These are phyloP conservation scores for Penicillium taxi DNA, from an alignment of 495 filamentous ascomycete genomes.

Conservation along the genomic window DNA sequence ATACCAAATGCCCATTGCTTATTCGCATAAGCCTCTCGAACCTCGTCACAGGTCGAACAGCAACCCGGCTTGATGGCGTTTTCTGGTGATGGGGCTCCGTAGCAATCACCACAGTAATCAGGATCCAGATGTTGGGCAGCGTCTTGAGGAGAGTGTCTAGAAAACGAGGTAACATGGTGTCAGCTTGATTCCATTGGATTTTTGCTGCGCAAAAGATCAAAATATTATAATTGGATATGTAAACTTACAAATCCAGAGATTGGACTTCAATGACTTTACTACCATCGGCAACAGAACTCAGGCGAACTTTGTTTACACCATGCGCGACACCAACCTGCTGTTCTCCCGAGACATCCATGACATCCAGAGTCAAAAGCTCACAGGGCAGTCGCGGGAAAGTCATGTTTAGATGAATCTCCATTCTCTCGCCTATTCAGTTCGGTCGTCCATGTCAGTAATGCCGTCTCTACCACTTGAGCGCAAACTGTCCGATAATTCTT, in stretches of 20 bases:
- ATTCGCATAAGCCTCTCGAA: conserved; percentile 83
- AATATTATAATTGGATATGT: background rate
- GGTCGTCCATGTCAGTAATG: conserved; percentile 1
- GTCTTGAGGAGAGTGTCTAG: conserved; percentile 57
- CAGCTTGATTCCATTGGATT: no score
- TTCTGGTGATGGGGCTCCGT: conserved; percentile 66
- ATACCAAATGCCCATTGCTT: conserved; percentile 88
- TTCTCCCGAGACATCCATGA: conserved; percentile 98
- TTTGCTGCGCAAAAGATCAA: conserved; percentile 4
- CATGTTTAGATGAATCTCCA: conserved; percentile 98
- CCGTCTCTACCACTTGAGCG: no score
- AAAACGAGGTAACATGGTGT: background rate
- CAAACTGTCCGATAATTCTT: conserved; percentile 13
- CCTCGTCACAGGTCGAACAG: conserved; percentile 96
- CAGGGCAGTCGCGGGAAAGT: conserved; percentile 91
- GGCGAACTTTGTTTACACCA: conserved; percentile 80
- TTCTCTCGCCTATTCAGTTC: conserved; percentile 66
- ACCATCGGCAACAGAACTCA: conserved; percentile 64
- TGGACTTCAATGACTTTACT: conserved; percentile 69
- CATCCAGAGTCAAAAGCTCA: conserved; percentile 90
- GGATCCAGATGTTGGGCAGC: conserved; percentile 78
- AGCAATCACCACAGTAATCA: conserved; percentile 88
- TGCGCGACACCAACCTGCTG: conserved; percentile 89
- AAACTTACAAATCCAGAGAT: conserved; percentile 61
- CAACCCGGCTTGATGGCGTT: conserved; percentile 69